Conservation (phyloP, 768 basidiomycete genomes). For the Kwoniella mangroviensis region DNA sequence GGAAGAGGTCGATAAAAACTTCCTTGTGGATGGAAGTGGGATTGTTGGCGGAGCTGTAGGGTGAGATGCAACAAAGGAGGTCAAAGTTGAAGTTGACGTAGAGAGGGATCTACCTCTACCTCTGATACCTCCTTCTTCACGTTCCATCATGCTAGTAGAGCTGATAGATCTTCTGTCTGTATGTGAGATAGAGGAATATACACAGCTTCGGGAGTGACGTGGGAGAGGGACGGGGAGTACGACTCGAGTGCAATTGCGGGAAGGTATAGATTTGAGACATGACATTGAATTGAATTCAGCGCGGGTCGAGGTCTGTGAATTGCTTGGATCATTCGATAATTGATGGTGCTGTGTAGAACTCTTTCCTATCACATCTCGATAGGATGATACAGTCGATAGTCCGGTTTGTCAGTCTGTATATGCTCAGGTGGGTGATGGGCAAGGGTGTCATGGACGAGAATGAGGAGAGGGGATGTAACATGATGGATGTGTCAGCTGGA, state of each 20-base stretch:
- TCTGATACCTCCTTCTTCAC: neutral
- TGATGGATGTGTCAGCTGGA: too few relatives aligned
- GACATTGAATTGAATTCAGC: neutral
- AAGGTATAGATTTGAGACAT: neutral
- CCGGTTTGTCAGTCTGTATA: too few relatives aligned
- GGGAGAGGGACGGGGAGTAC: neutral
- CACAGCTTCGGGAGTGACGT: neutral
- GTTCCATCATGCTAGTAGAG: neutral
- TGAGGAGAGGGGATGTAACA: too few relatives aligned
- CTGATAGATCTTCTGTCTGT: neutral
- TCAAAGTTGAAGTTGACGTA: neutral
- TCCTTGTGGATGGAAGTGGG: neutral
- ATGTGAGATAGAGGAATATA: neutral
- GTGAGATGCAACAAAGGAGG: neutral
- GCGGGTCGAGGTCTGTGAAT: neutral
- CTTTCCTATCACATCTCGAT: too few relatives aligned
- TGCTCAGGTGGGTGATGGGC: too few relatives aligned
- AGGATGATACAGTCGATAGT: too few relatives aligned
- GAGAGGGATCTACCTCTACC: slow-evolving; percentile 4
- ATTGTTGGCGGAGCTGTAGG: neutral
- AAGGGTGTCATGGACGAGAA: too few relatives aligned
- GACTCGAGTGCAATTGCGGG: neutral
- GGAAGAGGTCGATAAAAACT: neutral
- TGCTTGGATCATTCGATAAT: neutral
- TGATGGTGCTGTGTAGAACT: too few relatives aligned